Percentiles rank a stretch among this genome's conserved stretches.
phyloP scores from a whole-genome alignment of 345 rosid genomes.

The Hevea brasiliensis region DNA sequence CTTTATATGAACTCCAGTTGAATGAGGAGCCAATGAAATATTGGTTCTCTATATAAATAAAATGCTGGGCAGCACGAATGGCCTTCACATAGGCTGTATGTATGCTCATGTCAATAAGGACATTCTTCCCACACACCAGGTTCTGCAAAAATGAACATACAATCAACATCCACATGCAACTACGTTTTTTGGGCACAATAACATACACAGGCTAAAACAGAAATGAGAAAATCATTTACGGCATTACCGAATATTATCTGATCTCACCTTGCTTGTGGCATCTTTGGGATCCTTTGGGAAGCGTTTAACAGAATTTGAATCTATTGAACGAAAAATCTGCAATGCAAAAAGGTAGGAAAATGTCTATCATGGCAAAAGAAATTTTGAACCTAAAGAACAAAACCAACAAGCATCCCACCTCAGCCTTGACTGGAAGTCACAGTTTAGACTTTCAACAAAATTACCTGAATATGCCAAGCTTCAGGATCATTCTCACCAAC shows the following conservation, averaged over 20 bases:
- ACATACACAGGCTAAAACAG: background rate
- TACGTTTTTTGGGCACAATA: background rate
- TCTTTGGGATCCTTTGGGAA: slow-evolving; percentile 90
- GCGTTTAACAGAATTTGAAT: slow-evolving; percentile 82
- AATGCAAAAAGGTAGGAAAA: slow-evolving; percentile 18
- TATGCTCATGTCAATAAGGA: slow-evolving; percentile 98
- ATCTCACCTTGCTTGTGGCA: slow-evolving; percentile 64
- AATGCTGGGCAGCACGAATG: slow-evolving; percentile 96
- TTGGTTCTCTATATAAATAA: slow-evolving; percentile 92
- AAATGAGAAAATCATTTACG: background rate
- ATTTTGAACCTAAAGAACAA: background rate
- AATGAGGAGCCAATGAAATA: slow-evolving; percentile 93
- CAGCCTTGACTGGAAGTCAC: slow-evolving; percentile 5
- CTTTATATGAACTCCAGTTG: slow-evolving; percentile 76
- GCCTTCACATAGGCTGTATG: slow-evolving; percentile 95
- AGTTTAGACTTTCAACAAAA: slow-evolving; percentile 5
- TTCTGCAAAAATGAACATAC: slow-evolving; percentile 52
- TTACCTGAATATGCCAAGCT: slow-evolving; percentile 94
- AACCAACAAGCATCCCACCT: background rate
- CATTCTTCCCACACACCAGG: slow-evolving; percentile 86
- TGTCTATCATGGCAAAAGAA: background rate
- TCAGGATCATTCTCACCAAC: slow-evolving; percentile 55
- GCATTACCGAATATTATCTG: slow-evolving; percentile 1
- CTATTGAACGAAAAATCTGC: slow-evolving; percentile 93
- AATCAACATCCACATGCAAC: slow-evolving; percentile 17